Conservation (phyloP, 371 early-diverging fungal species). For the Lichtheimia ornata region DNA sequence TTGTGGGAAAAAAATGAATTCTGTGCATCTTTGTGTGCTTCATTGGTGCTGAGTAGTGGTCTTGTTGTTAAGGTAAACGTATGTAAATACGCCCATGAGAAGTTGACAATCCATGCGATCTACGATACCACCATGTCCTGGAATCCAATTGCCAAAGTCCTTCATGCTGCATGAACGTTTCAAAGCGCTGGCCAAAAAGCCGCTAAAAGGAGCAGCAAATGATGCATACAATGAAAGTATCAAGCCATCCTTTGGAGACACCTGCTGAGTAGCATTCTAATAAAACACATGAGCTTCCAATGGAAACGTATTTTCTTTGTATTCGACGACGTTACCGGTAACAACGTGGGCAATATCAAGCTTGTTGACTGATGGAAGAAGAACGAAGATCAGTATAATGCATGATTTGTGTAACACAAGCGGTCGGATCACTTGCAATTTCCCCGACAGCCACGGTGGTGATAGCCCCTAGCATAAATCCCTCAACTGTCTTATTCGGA, state of each 20-base stretch:
- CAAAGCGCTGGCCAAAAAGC: conserved; percentile 98
- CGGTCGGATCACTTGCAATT: conserved; percentile 11
- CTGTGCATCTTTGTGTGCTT: too few species aligned
- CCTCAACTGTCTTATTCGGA: conserved; percentile 99
- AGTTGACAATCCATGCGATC: conserved; percentile 99
- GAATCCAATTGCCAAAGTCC: conserved; percentile 97
- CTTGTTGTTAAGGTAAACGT: conserved; percentile 64
- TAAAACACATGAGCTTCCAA: too few species aligned
- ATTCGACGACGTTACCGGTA: too few species aligned
- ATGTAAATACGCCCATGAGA: conserved; percentile 94
- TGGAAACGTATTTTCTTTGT: too few species aligned
- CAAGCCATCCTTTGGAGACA: too few species aligned
- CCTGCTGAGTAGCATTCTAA: too few species aligned
- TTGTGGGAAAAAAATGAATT: too few species aligned
- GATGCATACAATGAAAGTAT: conserved; percentile 83
- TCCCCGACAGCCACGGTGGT: conserved; percentile 82
- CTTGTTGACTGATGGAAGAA: too few species aligned
- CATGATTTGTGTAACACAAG: conserved; percentile 54
- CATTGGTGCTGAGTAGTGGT: too few species aligned
- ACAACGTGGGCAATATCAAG: too few species aligned
- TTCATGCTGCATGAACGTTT: conserved; percentile 98
- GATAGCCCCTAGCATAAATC: conserved; percentile 94
- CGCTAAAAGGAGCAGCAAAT: conserved; percentile 98
- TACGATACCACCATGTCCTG: conserved; percentile 98
- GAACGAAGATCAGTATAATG: neutral